Evolutionary conservation across 139 green algal genomes (phyloP), one percentile per base, ranked within the genome.

Genomic region (Micromonas commoda): DNA sequence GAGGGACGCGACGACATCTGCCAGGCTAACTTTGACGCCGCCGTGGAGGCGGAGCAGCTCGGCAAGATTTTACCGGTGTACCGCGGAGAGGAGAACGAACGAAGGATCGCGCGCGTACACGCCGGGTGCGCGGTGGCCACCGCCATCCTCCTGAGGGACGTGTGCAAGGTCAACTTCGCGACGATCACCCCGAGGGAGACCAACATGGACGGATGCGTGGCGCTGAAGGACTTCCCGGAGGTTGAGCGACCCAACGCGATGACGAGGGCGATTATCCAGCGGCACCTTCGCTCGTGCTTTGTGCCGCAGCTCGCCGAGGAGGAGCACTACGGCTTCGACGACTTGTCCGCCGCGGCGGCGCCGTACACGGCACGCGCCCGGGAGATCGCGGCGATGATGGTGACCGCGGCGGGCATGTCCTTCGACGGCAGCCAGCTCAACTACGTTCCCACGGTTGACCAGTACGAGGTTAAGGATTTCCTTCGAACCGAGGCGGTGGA

Each of bases 11-110:
- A 31, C 1, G 1, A 61, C 2, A 6, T 81, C 16, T 60, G 20
- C 1, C 67, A 76, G 65, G 21, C 19, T 6, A 38, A 81, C 54
- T 68, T 81, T 33, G 21, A 60, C 37, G 29, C 13, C 2, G 76
- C 76, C n/a, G 16, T 81, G 63, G 76, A 81, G 28, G 26, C 29
- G 20, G 63, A 81, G 45, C 57, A 26, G 2, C 29, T 81, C 32
- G 76, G 76, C 16, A 81, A 78, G 38, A 4, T 78, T n/a, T 61
- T 75, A n/a, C 68, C 68, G 3, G 19, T 57, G 13, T 24, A 26
- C 33, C 37, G 52, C 68, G 68, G 68, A 21, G 20, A 31, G 2
- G 68, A 75, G 21, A 75, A 75, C 68, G 68, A 75, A 6, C 26
- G 29, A n/a, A 38, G 68, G 16, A 34, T 75, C 23, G 68, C 68